Conservation (phyloP, 257 asterid species). For the Gentiana macrophylla region DNA sequence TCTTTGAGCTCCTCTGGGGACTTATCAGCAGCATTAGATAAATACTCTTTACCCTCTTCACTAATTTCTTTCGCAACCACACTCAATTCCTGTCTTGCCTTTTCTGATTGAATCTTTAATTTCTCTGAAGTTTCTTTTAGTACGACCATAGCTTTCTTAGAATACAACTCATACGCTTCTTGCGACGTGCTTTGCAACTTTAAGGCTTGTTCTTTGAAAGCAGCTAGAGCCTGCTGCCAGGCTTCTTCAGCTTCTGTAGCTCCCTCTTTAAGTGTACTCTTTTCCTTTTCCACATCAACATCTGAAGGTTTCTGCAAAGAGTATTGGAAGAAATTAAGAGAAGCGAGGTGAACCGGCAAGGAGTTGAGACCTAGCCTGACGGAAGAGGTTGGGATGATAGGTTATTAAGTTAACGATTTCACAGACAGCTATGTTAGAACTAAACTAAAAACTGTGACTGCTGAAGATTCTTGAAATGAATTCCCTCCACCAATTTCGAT, state of each 20-base stretch:
- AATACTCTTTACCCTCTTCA: conserved; percentile 61
- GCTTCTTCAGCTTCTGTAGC: conserved; percentile 53
- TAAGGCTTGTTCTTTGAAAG: conserved; percentile 70
- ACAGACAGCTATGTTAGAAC: too few species aligned
- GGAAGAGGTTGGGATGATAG: too few species aligned
- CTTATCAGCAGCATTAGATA: conserved; percentile 56
- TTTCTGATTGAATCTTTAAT: conserved; percentile 68
- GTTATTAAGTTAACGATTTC: too few species aligned
- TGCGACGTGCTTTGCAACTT: conserved; percentile 60
- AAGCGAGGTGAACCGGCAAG: too few species aligned
- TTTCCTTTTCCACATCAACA: conserved; percentile 39
- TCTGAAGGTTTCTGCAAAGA: conserved; percentile 51
- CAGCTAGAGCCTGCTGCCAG: conserved; percentile 63
- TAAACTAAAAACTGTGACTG: too few species aligned
- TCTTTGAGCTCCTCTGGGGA: conserved; percentile 76
- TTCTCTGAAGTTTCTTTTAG: conserved; percentile 70
- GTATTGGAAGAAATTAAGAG: background rate
- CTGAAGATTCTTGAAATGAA: too few species aligned
- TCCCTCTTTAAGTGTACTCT: conserved; percentile 29
- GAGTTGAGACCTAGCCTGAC: too few species aligned
- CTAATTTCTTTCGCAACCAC: conserved; percentile 59
- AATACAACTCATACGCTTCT: conserved; percentile 69
- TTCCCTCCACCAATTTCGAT: too few species aligned
- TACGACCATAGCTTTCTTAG: conserved; percentile 48
- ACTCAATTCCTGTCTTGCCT: conserved; percentile 60